Evolutionary conservation across 148 eudicot species (phyloP), one percentile per base, ranked within the genome.

Genomic region (Chenopodium formosanum): DNA sequence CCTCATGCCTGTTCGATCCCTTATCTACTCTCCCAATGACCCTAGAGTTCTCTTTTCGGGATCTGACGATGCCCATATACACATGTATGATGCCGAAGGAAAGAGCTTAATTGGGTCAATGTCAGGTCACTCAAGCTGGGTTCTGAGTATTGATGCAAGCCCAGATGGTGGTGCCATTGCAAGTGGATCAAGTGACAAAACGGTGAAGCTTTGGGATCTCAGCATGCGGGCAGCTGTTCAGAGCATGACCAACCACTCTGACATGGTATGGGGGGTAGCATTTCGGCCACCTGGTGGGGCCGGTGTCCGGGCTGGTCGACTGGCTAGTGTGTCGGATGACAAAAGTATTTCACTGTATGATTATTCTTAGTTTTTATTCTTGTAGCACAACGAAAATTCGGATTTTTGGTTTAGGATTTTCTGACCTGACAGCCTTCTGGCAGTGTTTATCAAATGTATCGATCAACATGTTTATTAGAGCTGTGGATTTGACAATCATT

Each of bases 101-200:
- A 96, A 96, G 84, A 86, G 90, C 67, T 77, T 94, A 86, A 86
- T 94, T 0, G 87, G 86, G 63, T 90, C 99, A 25, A 81, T 96
- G 93, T 94, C 99, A 0, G 99, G 99, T 47, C 97, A 96, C 70
- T 80, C 91, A 1, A 90, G 98, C 83, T 96, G 98, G 98, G 98
- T 96, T 50, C 80, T 96, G 79, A 92, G 99, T 16, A 88, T 96
- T 73, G 99, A 96, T 74, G 89, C 83, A 6, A 90, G 95, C 75
- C 98, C 98, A 6, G 99, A 94, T 76, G 99, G 99, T 22, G 82
- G 83, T 4, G 95, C 98, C 0, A 70, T 96, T 73, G 99, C 97
- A 5, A 92, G 97, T 3, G 98, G 99, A 64, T 96, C 99, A 7
- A 94, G 99, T 69, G 99, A 96, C 82, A 84, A 64, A 87, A 91